Evolutionary conservation across 1,284 basidiomycete species (phyloP).

Genomic region (Ceratobasidium sp.): DNA sequence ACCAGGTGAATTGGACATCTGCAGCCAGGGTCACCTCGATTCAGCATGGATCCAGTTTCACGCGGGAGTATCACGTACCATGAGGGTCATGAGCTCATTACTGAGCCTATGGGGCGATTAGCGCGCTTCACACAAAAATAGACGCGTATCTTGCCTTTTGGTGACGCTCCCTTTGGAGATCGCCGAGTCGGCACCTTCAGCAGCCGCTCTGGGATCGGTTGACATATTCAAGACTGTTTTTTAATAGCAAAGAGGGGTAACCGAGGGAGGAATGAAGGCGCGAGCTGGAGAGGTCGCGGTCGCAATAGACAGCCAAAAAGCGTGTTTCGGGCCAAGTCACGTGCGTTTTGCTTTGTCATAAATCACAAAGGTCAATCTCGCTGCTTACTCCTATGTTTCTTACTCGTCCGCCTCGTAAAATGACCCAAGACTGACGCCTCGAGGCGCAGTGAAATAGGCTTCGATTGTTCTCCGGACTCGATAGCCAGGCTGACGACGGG

Average conservation of each 20-base stretch:
- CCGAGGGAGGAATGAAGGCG: not conserved
- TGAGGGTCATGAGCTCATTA: conserved; percentile 83
- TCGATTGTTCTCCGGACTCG: not conserved
- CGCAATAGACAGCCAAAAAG: not conserved
- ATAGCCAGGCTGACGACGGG: not conserved
- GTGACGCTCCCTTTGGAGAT: conserved; percentile 67
- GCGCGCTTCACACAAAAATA: not conserved
- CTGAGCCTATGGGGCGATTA: conserved; percentile 59
- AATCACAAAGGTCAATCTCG: not conserved
- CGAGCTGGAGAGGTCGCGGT: not conserved
- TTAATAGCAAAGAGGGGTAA: too few species aligned
- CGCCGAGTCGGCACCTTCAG: conserved; percentile 6
- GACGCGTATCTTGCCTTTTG: conserved; percentile 61
- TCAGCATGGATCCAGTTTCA: conserved; percentile 9
- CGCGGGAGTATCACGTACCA: conserved; percentile 59
- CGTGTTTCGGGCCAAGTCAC: not conserved
- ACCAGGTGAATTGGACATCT: conserved; percentile 86
- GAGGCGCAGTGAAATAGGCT: not conserved
- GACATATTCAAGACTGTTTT: too few species aligned
- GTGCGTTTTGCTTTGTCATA: conserved; percentile 3
- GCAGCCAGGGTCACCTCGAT: not conserved
- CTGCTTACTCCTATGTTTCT: not conserved
- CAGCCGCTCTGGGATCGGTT: not conserved
- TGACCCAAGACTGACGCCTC: not conserved
- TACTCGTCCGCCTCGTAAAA: not conserved